phyloP scores from a whole-genome alignment of 495 filamentous ascomycete species.

The Aspergillus campestris region DNA sequence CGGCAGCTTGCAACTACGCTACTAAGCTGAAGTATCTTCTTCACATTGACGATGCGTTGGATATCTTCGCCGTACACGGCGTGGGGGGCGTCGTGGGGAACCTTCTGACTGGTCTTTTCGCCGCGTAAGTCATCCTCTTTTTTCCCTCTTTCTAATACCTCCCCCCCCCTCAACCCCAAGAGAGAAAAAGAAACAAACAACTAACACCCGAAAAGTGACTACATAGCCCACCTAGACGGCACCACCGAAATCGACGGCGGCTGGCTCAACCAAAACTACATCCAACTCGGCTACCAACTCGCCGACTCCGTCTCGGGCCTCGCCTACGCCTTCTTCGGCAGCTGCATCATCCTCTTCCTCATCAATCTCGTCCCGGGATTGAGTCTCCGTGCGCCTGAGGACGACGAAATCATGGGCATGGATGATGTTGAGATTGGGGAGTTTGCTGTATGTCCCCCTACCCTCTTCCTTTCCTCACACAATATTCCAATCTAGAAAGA shows the following conservation, averaged over 20 bases:
- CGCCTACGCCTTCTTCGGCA: constrained; percentile 79
- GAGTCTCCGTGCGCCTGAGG: constrained; percentile 68
- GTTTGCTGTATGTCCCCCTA: constrained; percentile 58
- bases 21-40: constrained; percentile 93
- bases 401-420: constrained; percentile 84
- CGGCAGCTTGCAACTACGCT: constrained; percentile 82
- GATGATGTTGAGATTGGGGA: constrained; percentile 96
- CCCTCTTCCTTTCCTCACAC: neutral
- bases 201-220: constrained; percentile 45
- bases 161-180: too few relatives aligned
- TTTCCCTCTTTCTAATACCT: neutral
- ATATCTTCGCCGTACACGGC: constrained; percentile 90
- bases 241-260: constrained; percentile 63
- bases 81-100: constrained; percentile 88
- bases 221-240: constrained; percentile 85
- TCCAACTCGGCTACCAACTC: constrained; percentile 82
- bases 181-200: constrained; percentile 9
- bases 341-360: constrained; percentile 77
- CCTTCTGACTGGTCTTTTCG: constrained; percentile 83
- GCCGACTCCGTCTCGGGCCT: constrained; percentile 79
- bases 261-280: constrained; percentile 86
- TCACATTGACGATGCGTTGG: constrained; percentile 79
- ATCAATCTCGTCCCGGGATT: constrained; percentile 84
- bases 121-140: constrained; percentile 50
- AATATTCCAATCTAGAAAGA: neutral